Evolutionary conservation across 1,284 basidiomycete genomes (phyloP).

Genomic region (Xanthoconium separans): DNA sequence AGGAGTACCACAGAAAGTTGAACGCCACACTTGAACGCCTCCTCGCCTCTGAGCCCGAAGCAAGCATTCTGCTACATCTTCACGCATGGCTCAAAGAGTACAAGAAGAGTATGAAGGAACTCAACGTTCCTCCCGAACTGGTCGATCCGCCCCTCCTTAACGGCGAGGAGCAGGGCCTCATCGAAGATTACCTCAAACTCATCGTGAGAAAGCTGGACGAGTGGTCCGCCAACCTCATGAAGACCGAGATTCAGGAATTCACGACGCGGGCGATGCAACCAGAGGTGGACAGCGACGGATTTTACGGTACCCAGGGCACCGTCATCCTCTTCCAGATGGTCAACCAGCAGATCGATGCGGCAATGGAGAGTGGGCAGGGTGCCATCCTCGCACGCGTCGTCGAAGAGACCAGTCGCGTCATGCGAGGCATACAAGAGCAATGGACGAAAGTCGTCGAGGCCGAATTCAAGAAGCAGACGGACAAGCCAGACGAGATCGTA

Average conservation of each 20-base stretch:
- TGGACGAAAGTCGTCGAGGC: constrained; percentile 85
- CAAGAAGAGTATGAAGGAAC: constrained; percentile 92
- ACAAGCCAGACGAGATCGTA: constrained; percentile 86
- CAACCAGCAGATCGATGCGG: constrained; percentile 95
- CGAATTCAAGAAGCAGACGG: constrained; percentile 86
- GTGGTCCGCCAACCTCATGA: constrained; percentile 95
- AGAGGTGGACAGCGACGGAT: constrained; percentile 84
- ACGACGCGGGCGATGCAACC: constrained; percentile 81
- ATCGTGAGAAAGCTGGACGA: constrained; percentile 97
- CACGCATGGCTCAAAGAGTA: constrained; percentile 97
- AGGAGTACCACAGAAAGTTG: constrained; percentile 91
- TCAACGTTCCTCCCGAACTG: constrained; percentile 78
- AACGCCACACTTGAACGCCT: constrained; percentile 75
- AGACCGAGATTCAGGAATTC: constrained; percentile 87
- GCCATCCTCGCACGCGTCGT: constrained; percentile 91
- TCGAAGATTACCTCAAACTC: constrained; percentile 94
- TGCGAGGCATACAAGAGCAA: constrained; percentile 86
- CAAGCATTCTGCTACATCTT: constrained; percentile 81
- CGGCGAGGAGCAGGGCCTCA: constrained; percentile 89
- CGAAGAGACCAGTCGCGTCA: constrained; percentile 85
- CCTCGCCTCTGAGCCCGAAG: constrained; percentile 79
- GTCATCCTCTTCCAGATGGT: constrained; percentile 98
- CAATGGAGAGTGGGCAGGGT: constrained; percentile 94
- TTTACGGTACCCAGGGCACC: constrained; percentile 91
- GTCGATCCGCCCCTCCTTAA: constrained; percentile 90